Conservation (phyloP, 2,329 filamentous ascomycete species). For the Penicillium sp. region DNA sequence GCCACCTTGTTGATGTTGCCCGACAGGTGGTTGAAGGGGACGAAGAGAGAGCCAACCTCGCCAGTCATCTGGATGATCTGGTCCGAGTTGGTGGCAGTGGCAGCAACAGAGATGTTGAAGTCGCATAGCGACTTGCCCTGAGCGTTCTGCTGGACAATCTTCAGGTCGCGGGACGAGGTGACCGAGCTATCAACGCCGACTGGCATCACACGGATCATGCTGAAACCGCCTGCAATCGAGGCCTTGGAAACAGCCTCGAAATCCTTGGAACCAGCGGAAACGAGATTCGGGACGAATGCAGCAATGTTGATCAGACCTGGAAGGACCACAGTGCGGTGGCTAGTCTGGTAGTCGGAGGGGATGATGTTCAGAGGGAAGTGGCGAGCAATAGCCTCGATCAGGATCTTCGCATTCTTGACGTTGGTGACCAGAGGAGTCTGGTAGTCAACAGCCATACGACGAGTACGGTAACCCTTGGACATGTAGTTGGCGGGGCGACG, state of each 20-base stretch:
- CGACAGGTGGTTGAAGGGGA: constrained; percentile 76
- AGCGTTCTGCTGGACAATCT: constrained; percentile 68
- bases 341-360: constrained; percentile 87
- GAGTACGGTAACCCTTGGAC: constrained; percentile 93
- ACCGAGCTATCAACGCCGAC: constrained; percentile 70
- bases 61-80: constrained; percentile 69
- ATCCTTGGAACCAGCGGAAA: constrained; percentile 62
- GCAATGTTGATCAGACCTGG: constrained; percentile 75
- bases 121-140: constrained; percentile 68
- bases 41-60: constrained; percentile 76
- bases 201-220: constrained; percentile 76
- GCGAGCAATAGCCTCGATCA: constrained; percentile 89
- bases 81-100: constrained; percentile 69
- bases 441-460: constrained; percentile 97
- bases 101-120: constrained; percentile 75
- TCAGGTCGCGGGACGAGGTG: constrained; percentile 68
- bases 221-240: constrained; percentile 72
- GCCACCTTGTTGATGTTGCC: constrained; percentile 83
- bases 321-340: constrained; percentile 70
- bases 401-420: constrained; percentile 97
- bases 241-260: constrained; percentile 69
- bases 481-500: constrained; percentile 96
- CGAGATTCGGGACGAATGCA: constrained; percentile 74
- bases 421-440: constrained; percentile 97
- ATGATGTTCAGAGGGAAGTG: constrained; percentile 82